phyloP scores from a whole-genome alignment of 2,329 filamentous ascomycete species.

The Exophiala oligosperma region DNA sequence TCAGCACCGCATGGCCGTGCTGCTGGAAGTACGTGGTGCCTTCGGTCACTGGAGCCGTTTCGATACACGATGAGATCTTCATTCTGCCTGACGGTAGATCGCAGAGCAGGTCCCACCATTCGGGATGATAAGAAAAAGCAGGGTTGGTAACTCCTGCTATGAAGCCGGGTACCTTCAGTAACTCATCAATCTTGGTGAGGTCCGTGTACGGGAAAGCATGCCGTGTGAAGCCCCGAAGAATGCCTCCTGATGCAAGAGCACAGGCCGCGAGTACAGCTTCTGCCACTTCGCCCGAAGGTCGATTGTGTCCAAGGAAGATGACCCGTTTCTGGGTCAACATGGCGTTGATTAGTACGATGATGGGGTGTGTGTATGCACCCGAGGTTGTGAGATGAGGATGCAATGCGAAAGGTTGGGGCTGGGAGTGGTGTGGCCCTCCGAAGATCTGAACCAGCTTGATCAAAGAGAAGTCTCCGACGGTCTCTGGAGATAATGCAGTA shows the following conservation, averaged over 20 bases:
- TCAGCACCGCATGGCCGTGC: constrained; percentile 55
- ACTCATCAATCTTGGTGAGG: constrained; percentile 93
- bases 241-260: constrained; percentile 84
- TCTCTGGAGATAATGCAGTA: constrained; percentile 89
- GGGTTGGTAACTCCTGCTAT: constrained; percentile 98
- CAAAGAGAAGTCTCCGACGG: constrained; percentile 94
- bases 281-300: constrained; percentile 92
- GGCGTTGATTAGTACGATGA: constrained; percentile 92
- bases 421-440: constrained; percentile 75
- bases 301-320: constrained; percentile 92
- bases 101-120: constrained; percentile 98
- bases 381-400: constrained; percentile 94
- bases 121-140: constrained; percentile 88
- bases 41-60: constrained; percentile 77
- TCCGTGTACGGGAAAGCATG: constrained; percentile 98
- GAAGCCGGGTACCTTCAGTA: constrained; percentile 93
- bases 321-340: constrained; percentile 94
- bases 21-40: constrained; percentile 86
- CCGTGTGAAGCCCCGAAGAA: constrained; percentile 90
- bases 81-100: constrained; percentile 89
- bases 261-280: constrained; percentile 98
- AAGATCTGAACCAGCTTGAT: constrained; percentile 98
- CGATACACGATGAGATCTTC: constrained; percentile 89
- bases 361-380: constrained; percentile 84
- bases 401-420: constrained; percentile 78